Conservation (phyloP, 2,329 filamentous ascomycete species). For the Colletotrichum eleusines region DNA sequence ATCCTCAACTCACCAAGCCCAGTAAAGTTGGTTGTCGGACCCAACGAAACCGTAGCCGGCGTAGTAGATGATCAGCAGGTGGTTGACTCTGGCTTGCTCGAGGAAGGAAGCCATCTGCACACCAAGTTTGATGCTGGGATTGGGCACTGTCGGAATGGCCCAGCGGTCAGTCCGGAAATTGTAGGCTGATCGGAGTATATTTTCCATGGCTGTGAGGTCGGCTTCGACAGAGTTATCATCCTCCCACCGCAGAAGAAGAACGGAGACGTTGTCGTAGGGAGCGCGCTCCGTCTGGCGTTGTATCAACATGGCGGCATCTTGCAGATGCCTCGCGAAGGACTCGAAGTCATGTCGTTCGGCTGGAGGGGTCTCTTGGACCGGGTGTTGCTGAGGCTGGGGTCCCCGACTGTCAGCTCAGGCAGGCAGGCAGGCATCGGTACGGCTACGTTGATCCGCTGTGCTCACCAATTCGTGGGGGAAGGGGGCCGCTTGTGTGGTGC, state of each 20-base stretch:
- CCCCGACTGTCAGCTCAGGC: slow-evolving; percentile 39
- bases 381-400: slow-evolving; percentile 50
- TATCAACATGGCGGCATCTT: slow-evolving; percentile 76
- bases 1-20: slow-evolving; percentile 69
- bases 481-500: slow-evolving; percentile 35
- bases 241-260: slow-evolving; percentile 72
- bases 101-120: slow-evolving; percentile 71
- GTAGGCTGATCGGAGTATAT: slow-evolving; percentile 70
- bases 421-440: slow-evolving; percentile 1
- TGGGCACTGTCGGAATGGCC: slow-evolving; percentile 70
- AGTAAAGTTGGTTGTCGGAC: slow-evolving; percentile 72
- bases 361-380: slow-evolving; percentile 56
- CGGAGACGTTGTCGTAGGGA: slow-evolving; percentile 69
- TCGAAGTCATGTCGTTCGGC: slow-evolving; percentile 72
- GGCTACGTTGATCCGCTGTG: slow-evolving; percentile 36
- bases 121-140: slow-evolving; percentile 72
- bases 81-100: slow-evolving; percentile 67
- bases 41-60: slow-evolving; percentile 70
- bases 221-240: slow-evolving; percentile 66
- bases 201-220: slow-evolving; percentile 67
- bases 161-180: slow-evolving; percentile 71
- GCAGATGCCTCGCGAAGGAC: slow-evolving; percentile 74
- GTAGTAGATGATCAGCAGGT: slow-evolving; percentile 75
- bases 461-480: slow-evolving; percentile 42
- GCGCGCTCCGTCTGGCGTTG: slow-evolving; percentile 71